Conservation (phyloP, 352 stramenopile species). For the Globisporangium perplexum region DNA sequence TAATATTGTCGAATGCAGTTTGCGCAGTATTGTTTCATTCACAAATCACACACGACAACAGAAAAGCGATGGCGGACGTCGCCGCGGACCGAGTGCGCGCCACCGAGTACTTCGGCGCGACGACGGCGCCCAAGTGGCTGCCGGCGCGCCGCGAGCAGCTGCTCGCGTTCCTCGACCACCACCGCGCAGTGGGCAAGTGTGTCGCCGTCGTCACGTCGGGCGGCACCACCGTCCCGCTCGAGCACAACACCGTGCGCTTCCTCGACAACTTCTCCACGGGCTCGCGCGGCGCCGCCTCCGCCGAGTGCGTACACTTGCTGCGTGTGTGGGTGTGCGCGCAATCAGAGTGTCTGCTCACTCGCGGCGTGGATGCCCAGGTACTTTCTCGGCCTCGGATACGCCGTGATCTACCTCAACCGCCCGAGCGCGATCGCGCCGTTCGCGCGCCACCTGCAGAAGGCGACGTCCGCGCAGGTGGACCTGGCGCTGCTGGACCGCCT, state of each 20-base stretch:
- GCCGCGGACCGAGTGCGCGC: slow-evolving; percentile 10
- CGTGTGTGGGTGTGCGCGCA: slow-evolving; percentile 13
- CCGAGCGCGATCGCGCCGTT: slow-evolving; percentile 85
- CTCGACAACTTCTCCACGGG: slow-evolving; percentile 98
- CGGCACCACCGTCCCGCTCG: slow-evolving; percentile 93
- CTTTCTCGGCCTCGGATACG: slow-evolving; percentile 92
- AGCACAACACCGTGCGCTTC: slow-evolving; percentile 94
- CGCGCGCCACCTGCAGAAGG: slow-evolving; percentile 57
- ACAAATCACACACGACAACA: too few relatives aligned
- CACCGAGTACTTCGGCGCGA: slow-evolving; percentile 51
- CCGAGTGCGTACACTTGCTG: slow-evolving; percentile 35
- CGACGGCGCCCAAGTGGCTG: slow-evolving; percentile 29
- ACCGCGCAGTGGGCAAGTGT: slow-evolving; percentile 61
- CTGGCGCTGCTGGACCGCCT: slow-evolving; percentile 67
- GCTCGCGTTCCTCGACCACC: slow-evolving; percentile 54
- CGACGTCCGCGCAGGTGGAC: slow-evolving; percentile 50
- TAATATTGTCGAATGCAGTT: too few relatives aligned
- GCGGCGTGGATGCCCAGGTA: slow-evolving; percentile 50
- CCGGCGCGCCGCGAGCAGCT: slow-evolving; percentile 34
- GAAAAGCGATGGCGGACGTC: slow-evolving; percentile 9
- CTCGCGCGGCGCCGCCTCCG: slow-evolving; percentile 77
- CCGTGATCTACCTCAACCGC: slow-evolving; percentile 95
- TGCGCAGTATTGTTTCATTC: too few relatives aligned
- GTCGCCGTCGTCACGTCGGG: slow-evolving; percentile 94
- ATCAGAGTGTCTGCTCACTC: neutral